Evolutionary conservation across 202 grass and related monocot species (phyloP), one percentile per base, ranked within the genome.

Genomic region (Eragrostis tef): DNA sequence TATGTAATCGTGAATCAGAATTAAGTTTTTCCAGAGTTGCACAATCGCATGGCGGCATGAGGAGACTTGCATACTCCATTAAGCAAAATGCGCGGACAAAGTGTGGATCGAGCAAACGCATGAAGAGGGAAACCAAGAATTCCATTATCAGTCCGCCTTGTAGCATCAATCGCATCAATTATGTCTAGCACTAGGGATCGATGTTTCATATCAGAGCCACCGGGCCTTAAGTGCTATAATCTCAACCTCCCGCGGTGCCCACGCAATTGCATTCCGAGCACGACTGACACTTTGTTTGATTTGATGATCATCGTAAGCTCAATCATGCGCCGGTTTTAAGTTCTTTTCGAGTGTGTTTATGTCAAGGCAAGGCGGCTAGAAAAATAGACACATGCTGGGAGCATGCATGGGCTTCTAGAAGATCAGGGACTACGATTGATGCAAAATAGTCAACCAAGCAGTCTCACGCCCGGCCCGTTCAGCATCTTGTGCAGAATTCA

Each of bases 331-430:
- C 42, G 49, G 46, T 50, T 89, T 88, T 16, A 17, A 11, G 71
- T 43, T 67, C 39, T 76, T 67, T 44, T 20, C 19, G 17, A 11
- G 65, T 34, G 78, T 61, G 73, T 67, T 82, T 25, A 43, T 78
- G 64, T 82, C 83, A 52, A 78, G 26, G 74, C 49, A 44, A 59
- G 41, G 59, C 34, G 64, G 8, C n/a, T 21, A 81, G 46, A 85
- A 76, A 61, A 85, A 81, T 29, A 43, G 61, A 64, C 60, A 73
- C 65, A 51, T 64, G 73, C 67, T 27, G 56, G 80, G 43, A 51
- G 65, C 41, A 77, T 75, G 78, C 50, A 58, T n/a, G 73, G 31
- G 60, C 52, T 86, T 89, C 67, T 82, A 86, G 83, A 89, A 82
- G 77, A 61, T 2, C n/a, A 27, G 57, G 39, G 13, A 17, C 16